Base-by-base conservation (phyloP, 768 basidiomycete species). In the Leccinum variicolor region DNA sequence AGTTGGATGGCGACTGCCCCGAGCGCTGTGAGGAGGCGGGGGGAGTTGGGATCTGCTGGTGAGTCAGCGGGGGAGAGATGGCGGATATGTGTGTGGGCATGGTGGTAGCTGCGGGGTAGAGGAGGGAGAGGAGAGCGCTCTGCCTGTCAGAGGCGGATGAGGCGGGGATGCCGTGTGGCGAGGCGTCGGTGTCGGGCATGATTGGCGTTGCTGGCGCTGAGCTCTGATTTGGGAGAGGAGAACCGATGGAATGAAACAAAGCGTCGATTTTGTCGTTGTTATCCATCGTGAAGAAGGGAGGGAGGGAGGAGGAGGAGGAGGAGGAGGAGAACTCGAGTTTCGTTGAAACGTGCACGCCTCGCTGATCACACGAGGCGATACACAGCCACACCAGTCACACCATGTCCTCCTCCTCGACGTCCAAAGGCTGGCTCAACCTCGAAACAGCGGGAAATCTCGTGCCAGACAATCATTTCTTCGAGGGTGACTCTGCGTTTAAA, bases 391-490 rank as follows among this genome's bases (percentile, higher is more conserved):
- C 21, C 5, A 13, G 1, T 10, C 33, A 19, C 19, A 43, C 0
- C 41, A 43, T 43, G 41, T 17, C 15, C 25, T 14, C 2, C 34
- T 3, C n/a, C 10, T 43, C 54, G 43, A 3, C 82, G 50, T 79
- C 77, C 64, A 89, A 86, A 76, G 90, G 91, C 64, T 94, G 91
- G 91, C 82, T 92, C 70, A 93, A 94, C 68, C 84, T 94, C 66
- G 90, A 92, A 64, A 66, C 86, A 4, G 87, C 82, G 15, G 77
- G 76, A 10, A 77, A 76, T 53, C 72, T 79, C 50, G 80, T 91
- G 36, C 87, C 91, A 6, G 90, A 93, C 66, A 86, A 82, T 39
- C 85, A 88, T 61, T 88, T 89, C 75, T 93, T 93, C 60, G 91
- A 95, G 74, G 89, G 92, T 26, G 90, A 94, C 66, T 89, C 92